phyloP scores from a whole-genome alignment of 371 early-diverging fungal species.

The Gilbertella persicaria region DNA sequence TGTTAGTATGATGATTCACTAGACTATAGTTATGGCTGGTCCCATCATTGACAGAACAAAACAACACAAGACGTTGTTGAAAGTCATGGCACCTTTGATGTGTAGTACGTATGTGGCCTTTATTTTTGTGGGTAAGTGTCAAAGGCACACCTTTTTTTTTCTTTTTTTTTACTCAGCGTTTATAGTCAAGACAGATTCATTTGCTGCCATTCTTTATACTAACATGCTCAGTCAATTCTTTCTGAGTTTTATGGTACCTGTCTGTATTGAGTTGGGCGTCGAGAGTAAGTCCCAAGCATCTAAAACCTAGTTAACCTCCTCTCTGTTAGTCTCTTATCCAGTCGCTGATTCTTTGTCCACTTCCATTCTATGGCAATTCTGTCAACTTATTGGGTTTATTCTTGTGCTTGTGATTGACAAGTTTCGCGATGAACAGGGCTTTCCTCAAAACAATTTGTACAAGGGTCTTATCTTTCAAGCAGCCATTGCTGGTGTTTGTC shows the following conservation, averaged over 20 bases:
- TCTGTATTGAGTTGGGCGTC: conserved; percentile 44
- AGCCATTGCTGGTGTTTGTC: conserved; percentile 27
- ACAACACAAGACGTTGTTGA: conserved; percentile 48
- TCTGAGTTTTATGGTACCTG: conserved; percentile 42
- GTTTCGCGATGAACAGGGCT: conserved; percentile 37
- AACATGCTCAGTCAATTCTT: conserved; percentile 40
- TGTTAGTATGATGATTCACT: neutral
- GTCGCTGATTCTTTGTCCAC: conserved; percentile 41
- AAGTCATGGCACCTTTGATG: conserved; percentile 52
- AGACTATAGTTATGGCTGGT: conserved; percentile 43
- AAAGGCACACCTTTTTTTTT: neutral
- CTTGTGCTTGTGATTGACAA: conserved; percentile 38
- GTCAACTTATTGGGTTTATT: conserved; percentile 36
- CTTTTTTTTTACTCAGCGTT: neutral
- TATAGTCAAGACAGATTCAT: conserved; percentile 39
- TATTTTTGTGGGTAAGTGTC: conserved; percentile 47
- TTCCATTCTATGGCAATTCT: conserved; percentile 42
- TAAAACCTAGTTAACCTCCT: neutral
- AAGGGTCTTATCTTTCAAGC: conserved; percentile 45
- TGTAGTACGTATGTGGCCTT: conserved; percentile 52
- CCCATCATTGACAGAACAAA: conserved; percentile 58
- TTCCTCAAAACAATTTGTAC: conserved; percentile 38
- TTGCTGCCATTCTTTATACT: conserved; percentile 40
- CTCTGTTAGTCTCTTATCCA: conserved; percentile 29
- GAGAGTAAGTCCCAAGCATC: conserved; percentile 30